phyloP scores from a whole-genome alignment of 2,329 filamentous ascomycete genomes.

The Clonostachys byssicola region DNA sequence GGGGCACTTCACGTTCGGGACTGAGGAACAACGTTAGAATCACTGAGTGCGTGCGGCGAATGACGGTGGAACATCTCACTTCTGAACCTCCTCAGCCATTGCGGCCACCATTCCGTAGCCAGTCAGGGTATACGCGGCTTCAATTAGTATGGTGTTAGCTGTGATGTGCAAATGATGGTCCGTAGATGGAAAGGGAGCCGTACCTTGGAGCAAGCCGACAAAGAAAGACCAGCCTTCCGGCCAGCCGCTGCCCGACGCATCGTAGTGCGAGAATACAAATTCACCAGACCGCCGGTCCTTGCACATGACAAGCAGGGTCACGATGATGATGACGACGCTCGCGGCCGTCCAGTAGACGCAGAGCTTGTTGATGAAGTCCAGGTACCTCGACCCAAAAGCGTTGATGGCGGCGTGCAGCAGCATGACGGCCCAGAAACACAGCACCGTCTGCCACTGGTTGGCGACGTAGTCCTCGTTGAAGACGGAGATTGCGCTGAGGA shows the following conservation, averaged over 20 bases:
- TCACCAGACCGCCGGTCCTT: slow-evolving; percentile 58
- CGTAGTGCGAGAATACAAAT: slow-evolving; percentile 66
- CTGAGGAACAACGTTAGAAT: too few relatives aligned
- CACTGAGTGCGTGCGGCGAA: too few relatives aligned
- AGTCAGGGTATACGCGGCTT: slow-evolving; percentile 32
- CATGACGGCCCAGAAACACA: slow-evolving; percentile 68
- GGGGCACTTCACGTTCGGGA: slow-evolving; percentile 57
- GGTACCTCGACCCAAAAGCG: slow-evolving; percentile 51
- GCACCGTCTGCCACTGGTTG: slow-evolving; percentile 67
- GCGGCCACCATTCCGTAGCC: slow-evolving; percentile 49
- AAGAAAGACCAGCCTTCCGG: slow-evolving; percentile 60
- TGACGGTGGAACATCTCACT: slow-evolving; percentile 10
- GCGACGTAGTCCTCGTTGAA: slow-evolving; percentile 56
- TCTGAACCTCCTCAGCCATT: slow-evolving; percentile 59
- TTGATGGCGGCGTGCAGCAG: slow-evolving; percentile 62
- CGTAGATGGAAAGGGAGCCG: slow-evolving; percentile 18
- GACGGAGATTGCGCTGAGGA: slow-evolving; percentile 64
- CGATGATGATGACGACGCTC: slow-evolving; percentile 66
- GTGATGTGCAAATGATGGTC: slow-evolving; percentile 26
- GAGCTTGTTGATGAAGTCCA: slow-evolving; percentile 65
- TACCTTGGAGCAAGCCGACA: slow-evolving; percentile 46
- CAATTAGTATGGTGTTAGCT: slow-evolving; percentile 4
- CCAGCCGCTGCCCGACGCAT: slow-evolving; percentile 67
- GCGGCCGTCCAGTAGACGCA: slow-evolving; percentile 71
- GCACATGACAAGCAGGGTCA: slow-evolving; percentile 63